A percentile compares a stretch with the other conserved stretches of the same genome.
These are phyloP conservation scores for Scenedesmus sp. DNA, from an alignment of 163 green algal species.

Conservation along the genomic window DNA sequence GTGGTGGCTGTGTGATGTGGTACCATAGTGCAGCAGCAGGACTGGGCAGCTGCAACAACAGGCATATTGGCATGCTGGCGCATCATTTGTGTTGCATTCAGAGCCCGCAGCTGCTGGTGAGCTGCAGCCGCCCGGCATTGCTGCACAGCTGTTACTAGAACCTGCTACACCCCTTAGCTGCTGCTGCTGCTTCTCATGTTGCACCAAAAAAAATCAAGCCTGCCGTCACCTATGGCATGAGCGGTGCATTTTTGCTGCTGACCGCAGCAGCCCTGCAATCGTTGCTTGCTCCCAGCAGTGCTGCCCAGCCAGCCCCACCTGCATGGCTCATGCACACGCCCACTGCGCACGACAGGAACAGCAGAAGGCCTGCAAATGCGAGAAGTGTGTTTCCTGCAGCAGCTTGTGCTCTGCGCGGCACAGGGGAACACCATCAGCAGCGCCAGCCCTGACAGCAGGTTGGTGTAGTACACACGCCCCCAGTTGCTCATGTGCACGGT, in stretches of 20 bases:
- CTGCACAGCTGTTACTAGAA: not conserved
- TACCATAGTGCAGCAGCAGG: too few species aligned
- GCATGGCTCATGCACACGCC: conserved; percentile 63
- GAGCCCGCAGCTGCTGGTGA: not conserved
- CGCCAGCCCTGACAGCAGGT: conserved; percentile 53
- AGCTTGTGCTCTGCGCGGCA: not conserved
- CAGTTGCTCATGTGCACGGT: conserved; percentile 81
- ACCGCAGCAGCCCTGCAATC: not conserved
- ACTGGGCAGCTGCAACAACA: too few species aligned
- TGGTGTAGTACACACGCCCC: conserved; percentile 78
- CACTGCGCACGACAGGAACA: conserved; percentile 58
- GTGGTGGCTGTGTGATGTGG: too few species aligned
- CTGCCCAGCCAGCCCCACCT: not conserved
- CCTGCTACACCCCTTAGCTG: not conserved
- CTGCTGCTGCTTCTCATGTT: not conserved
- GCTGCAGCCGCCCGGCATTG: not conserved
- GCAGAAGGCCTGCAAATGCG: not conserved
- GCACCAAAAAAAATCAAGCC: too few species aligned
- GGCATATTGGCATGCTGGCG: too few species aligned
- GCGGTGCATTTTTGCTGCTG: too few species aligned
- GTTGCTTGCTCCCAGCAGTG: not conserved
- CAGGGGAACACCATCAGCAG: conserved; percentile 38
- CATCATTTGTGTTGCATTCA: not conserved
- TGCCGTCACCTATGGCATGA: too few species aligned
- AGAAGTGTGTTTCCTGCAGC: conserved; percentile 36